Evolutionary conservation across 2,329 filamentous ascomycete species (phyloP), one percentile per base, ranked within the genome.

Genomic region (Fusarium sp.): DNA sequence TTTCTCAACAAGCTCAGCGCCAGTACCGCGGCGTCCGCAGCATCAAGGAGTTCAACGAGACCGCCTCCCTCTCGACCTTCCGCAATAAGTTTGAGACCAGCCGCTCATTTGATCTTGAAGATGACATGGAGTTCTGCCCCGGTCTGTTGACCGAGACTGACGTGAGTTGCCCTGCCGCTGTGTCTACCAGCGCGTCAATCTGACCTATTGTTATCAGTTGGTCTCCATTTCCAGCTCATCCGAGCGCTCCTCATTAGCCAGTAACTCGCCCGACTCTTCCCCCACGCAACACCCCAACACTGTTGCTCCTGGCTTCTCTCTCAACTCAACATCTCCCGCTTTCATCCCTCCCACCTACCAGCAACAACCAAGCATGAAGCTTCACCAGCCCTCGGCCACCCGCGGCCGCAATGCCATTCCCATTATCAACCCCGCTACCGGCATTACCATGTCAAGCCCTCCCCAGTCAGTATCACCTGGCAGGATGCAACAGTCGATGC

Each of bases 41-140:
- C 75, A 93, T 95, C 82, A 94, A 96, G 80, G 94, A 97, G 79
- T 83, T 93, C 68, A 89, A 89, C 73, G 94, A 97, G 79, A 86
- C 90, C n/a, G 89, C 89, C 20, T 87, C 90, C 50, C 84, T 96
- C 62, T 86, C 87, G 64, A 89, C 90, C 67, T 97, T 97, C 83
- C 92, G 95, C 73, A 89, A 89, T 71, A 90, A 94, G 76, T 97
- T 97, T 73, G 94, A 98, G 82, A 92, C 93, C 68, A 93, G 92
- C 62, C 89, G 94, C 62, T 97, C 94, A 11, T 98, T 98, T 76
- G 95, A 98, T 74, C 86, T 98, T 66, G 95, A 97, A 76, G 95
- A 98, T 78, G 95, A 98, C 79, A 87, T 97, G 82, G 91, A 97
- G 80, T 98, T 98, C 81, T 97, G 94, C 82, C 95, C 95, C 67